Base-by-base conservation (phyloP, 1,284 basidiomycete genomes). In the Amylostereum chailletii region DNA sequence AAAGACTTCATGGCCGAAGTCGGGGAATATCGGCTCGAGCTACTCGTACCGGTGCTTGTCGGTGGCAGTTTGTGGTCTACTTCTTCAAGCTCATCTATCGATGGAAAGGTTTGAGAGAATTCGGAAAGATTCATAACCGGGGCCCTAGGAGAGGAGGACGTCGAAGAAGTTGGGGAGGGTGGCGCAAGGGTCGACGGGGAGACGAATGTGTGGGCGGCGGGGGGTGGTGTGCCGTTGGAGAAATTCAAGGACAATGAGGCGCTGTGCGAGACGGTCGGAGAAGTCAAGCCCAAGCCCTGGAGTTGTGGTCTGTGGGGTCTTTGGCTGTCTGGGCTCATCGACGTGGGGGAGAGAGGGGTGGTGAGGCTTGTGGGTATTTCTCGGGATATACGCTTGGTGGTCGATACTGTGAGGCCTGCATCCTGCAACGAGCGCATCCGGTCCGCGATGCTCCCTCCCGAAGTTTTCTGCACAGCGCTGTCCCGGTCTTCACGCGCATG, bases 31-130 rank as follows among this genome's bases (percentile, higher is more conserved):
- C 50, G 45, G 33, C 45, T 57, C 6, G 51, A 52, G 32, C 42
- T 53, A 26, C 55, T 57, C 11, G 49, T 27, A 43, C 53, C 62
- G 26, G 64, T 34, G 34, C 46, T 47, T 55, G 72, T 72, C 8
- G 75, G 69, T 2, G 78, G 66, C 45, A 65, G 67, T 55, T 76
- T 68, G 3, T 60, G 62, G 9, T 71, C 66, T 47, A 70, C 65
- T 60, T 81, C 81, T 51, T 88, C 78, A 29, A 89, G 66, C 60
- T 88, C 85, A 58, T 86, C 81, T 56, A 89, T 85, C 9, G 85
- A 76, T 2, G 86, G 86, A 54, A 88, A 89, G 27, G 72, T 63
- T 46, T 77, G 72, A 3, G 72, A 65, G 58, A 87, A 86, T 43
- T 79, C 79, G 3, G 74, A 65, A 7, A 81, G 50, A 38, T 58